These are phyloP conservation scores for Tricladium varicosporioides DNA, from an alignment of 2,329 filamentous ascomycete genomes.

Conservation along the genomic window DNA sequence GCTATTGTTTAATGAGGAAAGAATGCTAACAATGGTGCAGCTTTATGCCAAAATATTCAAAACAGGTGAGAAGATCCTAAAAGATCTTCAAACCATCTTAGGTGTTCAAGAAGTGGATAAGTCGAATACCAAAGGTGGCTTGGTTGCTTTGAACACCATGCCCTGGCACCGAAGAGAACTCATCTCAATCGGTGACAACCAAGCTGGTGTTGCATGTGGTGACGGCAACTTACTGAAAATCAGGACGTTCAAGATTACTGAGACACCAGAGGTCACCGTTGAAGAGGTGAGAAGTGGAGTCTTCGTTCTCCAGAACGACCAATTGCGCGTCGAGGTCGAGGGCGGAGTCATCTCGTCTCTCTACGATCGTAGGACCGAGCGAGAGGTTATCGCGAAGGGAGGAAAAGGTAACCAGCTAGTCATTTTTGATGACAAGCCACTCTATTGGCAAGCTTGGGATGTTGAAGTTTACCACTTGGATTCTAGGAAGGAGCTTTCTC, in stretches of 20 bases:
- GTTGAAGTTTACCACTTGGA: conserved; percentile 95
- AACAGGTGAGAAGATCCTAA: conserved; percentile 69
- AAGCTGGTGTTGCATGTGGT: conserved; percentile 55
- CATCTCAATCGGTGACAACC: conserved; percentile 56
- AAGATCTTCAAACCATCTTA: conserved; percentile 66
- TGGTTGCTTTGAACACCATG: conserved; percentile 77
- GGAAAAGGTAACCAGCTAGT: conserved; percentile 87
- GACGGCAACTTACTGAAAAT: conserved; percentile 52
- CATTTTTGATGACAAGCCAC: conserved; percentile 93
- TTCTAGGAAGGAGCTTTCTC: conserved; percentile 73
- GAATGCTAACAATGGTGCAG: conserved; percentile 39
- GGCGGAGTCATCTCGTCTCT: conserved; percentile 81
- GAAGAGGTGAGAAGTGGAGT: conserved; percentile 54
- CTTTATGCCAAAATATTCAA: conserved; percentile 82
- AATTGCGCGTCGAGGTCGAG: conserved; percentile 70
- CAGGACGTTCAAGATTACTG: conserved; percentile 46
- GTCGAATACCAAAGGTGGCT: conserved; percentile 42
- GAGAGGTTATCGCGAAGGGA: conserved; percentile 73
- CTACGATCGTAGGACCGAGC: conserved; percentile 68
- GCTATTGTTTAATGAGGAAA: not conserved
- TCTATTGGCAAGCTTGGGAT: conserved; percentile 98
- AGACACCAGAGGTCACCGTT: conserved; percentile 51
- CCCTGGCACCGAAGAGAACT: conserved; percentile 81
- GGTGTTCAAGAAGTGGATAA: conserved; percentile 53
- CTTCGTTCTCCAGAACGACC: conserved; percentile 77